Evolutionary conservation across 1,284 basidiomycete species (phyloP).

Genomic region (Austroboletus niveus): DNA sequence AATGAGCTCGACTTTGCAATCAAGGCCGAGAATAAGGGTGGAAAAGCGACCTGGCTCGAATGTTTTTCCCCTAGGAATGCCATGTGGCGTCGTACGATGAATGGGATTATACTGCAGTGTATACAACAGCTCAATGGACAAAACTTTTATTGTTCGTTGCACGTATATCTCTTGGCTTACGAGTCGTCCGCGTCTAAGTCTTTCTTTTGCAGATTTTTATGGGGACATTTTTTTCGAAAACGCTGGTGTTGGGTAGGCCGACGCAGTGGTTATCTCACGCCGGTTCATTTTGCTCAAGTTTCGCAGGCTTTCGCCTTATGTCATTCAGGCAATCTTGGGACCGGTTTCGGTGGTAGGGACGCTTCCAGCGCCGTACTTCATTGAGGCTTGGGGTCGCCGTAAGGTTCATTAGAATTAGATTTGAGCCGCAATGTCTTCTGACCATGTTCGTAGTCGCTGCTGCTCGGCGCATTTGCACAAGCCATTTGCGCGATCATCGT

Average conservation of each 20-base stretch:
- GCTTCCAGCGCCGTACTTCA: slow-evolving; percentile 61
- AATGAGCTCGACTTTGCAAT: slow-evolving; percentile 70
- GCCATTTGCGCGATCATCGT: slow-evolving; percentile 64
- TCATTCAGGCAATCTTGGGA: slow-evolving; percentile 72
- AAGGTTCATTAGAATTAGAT: slow-evolving; percentile 34
- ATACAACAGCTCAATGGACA: slow-evolving; percentile 79
- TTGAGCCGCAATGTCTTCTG: not conserved
- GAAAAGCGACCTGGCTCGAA: slow-evolving; percentile 76
- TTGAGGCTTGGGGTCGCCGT: slow-evolving; percentile 65
- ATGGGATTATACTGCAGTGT: slow-evolving; percentile 81
- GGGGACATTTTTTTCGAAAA: slow-evolving; percentile 77
- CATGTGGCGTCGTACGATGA: slow-evolving; percentile 70
- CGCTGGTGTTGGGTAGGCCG: slow-evolving; percentile 58
- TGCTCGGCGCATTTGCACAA: slow-evolving; percentile 65
- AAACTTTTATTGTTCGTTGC: slow-evolving; percentile 66
- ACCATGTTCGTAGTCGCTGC: slow-evolving; percentile 46
- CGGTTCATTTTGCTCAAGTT: not conserved
- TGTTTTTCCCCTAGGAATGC: slow-evolving; percentile 71
- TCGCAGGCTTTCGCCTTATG: slow-evolving; percentile 60
- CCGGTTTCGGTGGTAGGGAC: slow-evolving; percentile 67
- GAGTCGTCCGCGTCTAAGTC: not conserved
- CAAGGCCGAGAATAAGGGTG: slow-evolving; percentile 69
- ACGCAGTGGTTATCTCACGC: not conserved
- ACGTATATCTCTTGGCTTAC: not conserved
- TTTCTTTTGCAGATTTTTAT: slow-evolving; percentile 56